These are phyloP conservation scores for Penicillium robsamsonii DNA, from an alignment of 495 filamentous ascomycete species.

Conservation along the genomic window DNA sequence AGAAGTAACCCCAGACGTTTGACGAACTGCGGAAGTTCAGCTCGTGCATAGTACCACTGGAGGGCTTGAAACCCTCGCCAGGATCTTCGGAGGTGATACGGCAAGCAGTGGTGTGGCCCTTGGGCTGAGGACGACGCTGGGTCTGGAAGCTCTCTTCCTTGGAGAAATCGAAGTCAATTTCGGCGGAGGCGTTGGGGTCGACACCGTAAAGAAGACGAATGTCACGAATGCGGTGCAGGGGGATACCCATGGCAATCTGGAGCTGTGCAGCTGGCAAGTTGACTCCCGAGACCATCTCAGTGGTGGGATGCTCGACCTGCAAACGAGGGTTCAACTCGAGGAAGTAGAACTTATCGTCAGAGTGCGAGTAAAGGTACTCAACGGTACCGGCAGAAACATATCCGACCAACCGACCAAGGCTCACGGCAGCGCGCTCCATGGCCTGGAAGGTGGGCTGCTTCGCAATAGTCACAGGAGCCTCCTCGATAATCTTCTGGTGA, in stretches of 20 bases:
- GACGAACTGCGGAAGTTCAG: slow-evolving; percentile 98
- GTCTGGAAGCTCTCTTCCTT: slow-evolving; percentile 77
- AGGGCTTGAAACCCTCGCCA: slow-evolving; percentile 99
- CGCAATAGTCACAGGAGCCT: slow-evolving; percentile 95
- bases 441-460: slow-evolving; percentile 82
- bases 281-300: slow-evolving; percentile 98
- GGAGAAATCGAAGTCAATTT: slow-evolving; percentile 97
- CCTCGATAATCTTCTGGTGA: slow-evolving; percentile 99
- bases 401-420: slow-evolving; percentile 87
- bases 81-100: slow-evolving; percentile 99
- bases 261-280: slow-evolving; percentile 96
- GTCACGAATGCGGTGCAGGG: slow-evolving; percentile 90
- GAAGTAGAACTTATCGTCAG: slow-evolving; percentile 99
- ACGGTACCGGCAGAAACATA: slow-evolving; percentile 99
- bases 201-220: slow-evolving; percentile 96
- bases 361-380: slow-evolving; percentile 98
- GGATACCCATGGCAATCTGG: slow-evolving; percentile 98
- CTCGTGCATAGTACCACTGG: slow-evolving; percentile 97
- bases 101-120: slow-evolving; percentile 96
- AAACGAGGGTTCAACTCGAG: slow-evolving; percentile 96
- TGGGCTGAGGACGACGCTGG: slow-evolving; percentile 85
- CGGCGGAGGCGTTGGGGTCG: slow-evolving; percentile 77
- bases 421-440: slow-evolving; percentile 97
- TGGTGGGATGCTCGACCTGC: slow-evolving; percentile 98
- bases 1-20: slow-evolving; percentile 99